A percentile compares a stretch with the other conserved stretches of the same genome.
Conservation (phyloP, 108 stramenopile species). For the Cyclostephanos invisitatus region DNA sequence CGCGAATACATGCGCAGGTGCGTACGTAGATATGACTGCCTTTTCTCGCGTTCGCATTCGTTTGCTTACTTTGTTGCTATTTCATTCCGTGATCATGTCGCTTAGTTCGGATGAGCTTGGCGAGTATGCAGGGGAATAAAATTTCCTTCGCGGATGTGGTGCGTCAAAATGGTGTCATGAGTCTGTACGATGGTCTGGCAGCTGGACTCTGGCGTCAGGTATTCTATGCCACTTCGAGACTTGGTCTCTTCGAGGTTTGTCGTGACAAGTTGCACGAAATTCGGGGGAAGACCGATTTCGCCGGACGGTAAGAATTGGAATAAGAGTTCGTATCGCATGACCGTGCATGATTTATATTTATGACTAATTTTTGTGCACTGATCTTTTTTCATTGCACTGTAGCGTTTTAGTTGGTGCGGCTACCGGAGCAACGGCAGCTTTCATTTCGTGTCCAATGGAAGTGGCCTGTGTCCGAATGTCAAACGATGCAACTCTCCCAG, state of each 20-base stretch:
- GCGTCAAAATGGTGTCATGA: slow-evolving; percentile 64
- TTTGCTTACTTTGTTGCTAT: neutral
- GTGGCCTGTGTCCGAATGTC: slow-evolving; percentile 92
- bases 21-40: neutral
- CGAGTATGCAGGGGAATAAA: slow-evolving; percentile 65
- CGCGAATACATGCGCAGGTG: slow-evolving; percentile 76
- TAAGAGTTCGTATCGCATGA: neutral
- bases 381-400: neutral
- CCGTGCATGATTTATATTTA: neutral
- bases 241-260: slow-evolving; percentile 91
- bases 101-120: slow-evolving; percentile 83
- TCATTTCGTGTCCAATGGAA: slow-evolving; percentile 92
- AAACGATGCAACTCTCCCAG: slow-evolving; percentile 86
- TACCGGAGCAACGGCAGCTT: slow-evolving; percentile 89
- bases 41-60: neutral
- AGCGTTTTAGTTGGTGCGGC: slow-evolving; percentile 81
- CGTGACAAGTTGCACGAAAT: slow-evolving; percentile 84
- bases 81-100: neutral
- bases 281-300: slow-evolving; percentile 89
- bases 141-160: slow-evolving; percentile 66
- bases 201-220: slow-evolving; percentile 89
- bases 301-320: slow-evolving; percentile 59
- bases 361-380: neutral
- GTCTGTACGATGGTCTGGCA: slow-evolving; percentile 87
- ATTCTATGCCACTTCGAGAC: slow-evolving; percentile 88